Conservation (phyloP, 345 rosid genomes). For the Sisymbrium irio region DNA sequence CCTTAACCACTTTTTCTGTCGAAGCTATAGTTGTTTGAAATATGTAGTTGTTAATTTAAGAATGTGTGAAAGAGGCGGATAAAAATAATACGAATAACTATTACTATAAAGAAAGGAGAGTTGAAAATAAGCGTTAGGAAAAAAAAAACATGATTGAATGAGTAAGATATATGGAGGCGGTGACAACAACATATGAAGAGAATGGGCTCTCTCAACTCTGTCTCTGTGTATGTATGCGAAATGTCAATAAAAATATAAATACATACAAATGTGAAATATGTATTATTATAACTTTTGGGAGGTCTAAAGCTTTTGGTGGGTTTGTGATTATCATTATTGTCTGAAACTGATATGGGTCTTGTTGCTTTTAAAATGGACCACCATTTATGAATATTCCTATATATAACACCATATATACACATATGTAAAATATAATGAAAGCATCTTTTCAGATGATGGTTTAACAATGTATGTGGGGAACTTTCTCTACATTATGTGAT, state of each 20-base stretch:
- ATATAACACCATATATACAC: background rate
- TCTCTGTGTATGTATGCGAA: slow-evolving; percentile 6
- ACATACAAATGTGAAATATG: slow-evolving; percentile 28
- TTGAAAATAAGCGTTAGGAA: background rate
- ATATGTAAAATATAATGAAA: background rate
- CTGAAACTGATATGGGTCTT: slow-evolving; percentile 39
- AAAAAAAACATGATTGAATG: background rate
- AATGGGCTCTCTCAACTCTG: slow-evolving; percentile 26
- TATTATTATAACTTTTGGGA: slow-evolving; percentile 28
- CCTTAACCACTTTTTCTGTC: background rate
- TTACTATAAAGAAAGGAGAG: background rate
- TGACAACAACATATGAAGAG: slow-evolving; percentile 31
- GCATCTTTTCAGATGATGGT: slow-evolving; percentile 35
- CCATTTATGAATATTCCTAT: slow-evolving; percentile 34
- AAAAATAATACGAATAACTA: background rate
- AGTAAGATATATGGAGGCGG: background rate
- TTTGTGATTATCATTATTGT: slow-evolving; percentile 33
- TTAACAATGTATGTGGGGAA: slow-evolving; percentile 31
- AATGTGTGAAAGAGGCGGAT: background rate
- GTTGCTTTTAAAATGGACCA: slow-evolving; percentile 33
- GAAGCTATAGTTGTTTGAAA: background rate
- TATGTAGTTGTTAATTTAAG: background rate
- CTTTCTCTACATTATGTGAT: slow-evolving; percentile 21
- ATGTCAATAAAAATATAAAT: slow-evolving; percentile 20
- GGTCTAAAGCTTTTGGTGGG: slow-evolving; percentile 34